phyloP scores from a whole-genome alignment of 192 early-diverging fungal genomes.

The Coemansia sp. region DNA sequence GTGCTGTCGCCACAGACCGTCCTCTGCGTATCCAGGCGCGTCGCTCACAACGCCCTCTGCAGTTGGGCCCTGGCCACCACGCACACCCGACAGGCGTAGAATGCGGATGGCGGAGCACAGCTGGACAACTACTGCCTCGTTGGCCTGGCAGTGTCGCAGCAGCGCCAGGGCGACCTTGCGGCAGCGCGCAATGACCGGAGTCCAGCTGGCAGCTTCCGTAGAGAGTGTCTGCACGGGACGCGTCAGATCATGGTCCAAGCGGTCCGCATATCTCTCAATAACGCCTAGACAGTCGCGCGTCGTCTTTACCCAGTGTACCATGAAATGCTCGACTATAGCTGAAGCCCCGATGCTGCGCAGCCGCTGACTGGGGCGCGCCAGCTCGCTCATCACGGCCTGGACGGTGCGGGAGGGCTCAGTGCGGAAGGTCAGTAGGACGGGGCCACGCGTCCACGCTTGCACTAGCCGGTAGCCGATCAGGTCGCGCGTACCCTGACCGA shows the following conservation, averaged over 20 bases:
- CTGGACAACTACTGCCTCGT: constrained; percentile 33
- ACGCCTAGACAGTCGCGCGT: constrained; percentile 16
- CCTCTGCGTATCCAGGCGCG: constrained; percentile 17
- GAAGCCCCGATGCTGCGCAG: constrained; percentile 9
- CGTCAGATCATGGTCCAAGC: constrained; percentile 44
- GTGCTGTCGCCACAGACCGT: constrained; percentile 15
- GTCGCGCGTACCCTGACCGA: constrained; percentile 28
- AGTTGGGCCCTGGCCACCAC: background rate
- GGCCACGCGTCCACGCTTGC: constrained; percentile 41
- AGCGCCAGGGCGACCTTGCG: constrained; percentile 50
- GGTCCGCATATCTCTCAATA: constrained; percentile 29
- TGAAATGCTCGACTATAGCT: constrained; percentile 21
- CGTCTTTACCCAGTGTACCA: constrained; percentile 36
- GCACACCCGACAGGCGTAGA: constrained; percentile 9
- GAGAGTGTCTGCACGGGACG: constrained; percentile 27
- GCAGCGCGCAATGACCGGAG: constrained; percentile 51
- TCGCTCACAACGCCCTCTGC: constrained; percentile 4
- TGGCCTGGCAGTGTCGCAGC: constrained; percentile 45
- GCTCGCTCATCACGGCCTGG: constrained; percentile 9
- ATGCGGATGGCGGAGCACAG: constrained; percentile 24
- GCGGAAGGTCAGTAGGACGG: constrained; percentile 42
- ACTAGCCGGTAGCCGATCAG: constrained; percentile 45
- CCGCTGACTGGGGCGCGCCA: background rate
- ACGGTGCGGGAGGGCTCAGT: constrained; percentile 15
- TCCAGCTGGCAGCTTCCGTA: constrained; percentile 42